Conservation (phyloP, 2,329 filamentous ascomycete genomes). For the Metarhizium robertsii region DNA sequence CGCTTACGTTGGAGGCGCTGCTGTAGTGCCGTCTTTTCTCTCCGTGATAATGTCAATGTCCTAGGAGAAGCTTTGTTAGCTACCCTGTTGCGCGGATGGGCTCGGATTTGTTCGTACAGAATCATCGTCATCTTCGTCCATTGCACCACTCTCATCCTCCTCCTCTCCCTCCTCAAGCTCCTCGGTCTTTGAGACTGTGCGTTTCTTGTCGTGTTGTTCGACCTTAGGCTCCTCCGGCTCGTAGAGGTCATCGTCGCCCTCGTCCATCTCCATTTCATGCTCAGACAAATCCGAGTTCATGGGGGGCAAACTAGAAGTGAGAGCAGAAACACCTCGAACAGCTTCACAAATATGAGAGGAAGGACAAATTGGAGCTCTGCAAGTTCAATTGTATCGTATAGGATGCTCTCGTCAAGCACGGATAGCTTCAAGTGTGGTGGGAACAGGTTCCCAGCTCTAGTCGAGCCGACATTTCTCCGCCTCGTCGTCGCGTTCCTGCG, state of each 20-base stretch:
- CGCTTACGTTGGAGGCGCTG: conserved; percentile 47
- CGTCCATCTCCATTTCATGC: conserved; percentile 53
- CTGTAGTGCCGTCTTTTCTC: conserved; percentile 53
- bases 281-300: conserved; percentile 9
- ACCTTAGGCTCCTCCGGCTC: conserved; percentile 46
- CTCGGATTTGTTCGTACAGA: conserved; percentile 14
- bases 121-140: conserved; percentile 51
- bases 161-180: conserved; percentile 57
- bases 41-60: conserved; percentile 63
- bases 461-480: conserved; percentile 21
- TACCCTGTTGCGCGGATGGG: background rate
- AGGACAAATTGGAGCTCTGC: background rate
- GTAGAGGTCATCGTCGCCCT: conserved; percentile 61
- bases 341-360: background rate
- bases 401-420: background rate
- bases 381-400: background rate
- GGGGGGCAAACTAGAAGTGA: background rate
- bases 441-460: conserved; percentile 7
- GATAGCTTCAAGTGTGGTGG: background rate
- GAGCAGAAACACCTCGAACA: background rate
- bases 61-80: conserved; percentile 21
- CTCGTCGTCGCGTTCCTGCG: background rate
- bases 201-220: conserved; percentile 21
- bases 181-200: conserved; percentile 30
- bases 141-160: conserved; percentile 50